phyloP scores from a whole-genome alignment of 768 basidiomycete genomes.

The Suillus occidentalis region DNA sequence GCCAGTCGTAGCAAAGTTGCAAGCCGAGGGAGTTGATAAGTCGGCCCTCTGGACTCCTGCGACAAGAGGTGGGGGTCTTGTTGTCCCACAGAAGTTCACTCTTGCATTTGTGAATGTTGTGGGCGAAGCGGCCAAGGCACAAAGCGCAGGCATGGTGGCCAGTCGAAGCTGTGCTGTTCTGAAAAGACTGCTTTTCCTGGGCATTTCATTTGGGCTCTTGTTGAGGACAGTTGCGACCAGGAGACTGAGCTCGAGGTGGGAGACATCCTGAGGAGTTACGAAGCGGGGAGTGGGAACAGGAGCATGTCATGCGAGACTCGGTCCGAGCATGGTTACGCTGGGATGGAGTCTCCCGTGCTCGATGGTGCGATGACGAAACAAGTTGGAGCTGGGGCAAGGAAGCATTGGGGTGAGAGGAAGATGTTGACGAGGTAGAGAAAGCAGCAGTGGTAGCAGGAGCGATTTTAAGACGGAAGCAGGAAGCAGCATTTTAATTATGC shows the following conservation, averaged over 20 bases:
- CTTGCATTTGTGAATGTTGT: background rate
- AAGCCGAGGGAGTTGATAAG: accelerated
- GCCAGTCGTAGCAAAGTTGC: background rate
- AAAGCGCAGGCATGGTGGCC: background rate
- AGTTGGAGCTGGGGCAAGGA: no score
- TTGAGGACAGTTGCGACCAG: accelerated
- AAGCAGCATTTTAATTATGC: no score
- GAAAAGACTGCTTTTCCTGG: background rate
- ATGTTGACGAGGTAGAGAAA: no score
- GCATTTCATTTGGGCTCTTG: background rate
- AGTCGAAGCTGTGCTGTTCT: background rate
- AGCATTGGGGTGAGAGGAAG: no score
- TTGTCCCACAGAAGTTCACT: no score
- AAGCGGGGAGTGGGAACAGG: no score
- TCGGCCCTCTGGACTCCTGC: accelerated
- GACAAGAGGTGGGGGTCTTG: background rate
- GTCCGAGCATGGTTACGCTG: no score
- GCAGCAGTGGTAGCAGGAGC: no score
- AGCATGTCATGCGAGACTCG: no score
- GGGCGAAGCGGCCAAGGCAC: background rate
- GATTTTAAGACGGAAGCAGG: no score
- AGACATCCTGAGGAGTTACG: no score
- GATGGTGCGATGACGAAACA: accelerated
- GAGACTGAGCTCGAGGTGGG: accelerated
- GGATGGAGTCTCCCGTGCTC: no score